phyloP scores from a whole-genome alignment of 2,329 filamentous ascomycete genomes.

The Cephalotrichum gorgonifer region DNA sequence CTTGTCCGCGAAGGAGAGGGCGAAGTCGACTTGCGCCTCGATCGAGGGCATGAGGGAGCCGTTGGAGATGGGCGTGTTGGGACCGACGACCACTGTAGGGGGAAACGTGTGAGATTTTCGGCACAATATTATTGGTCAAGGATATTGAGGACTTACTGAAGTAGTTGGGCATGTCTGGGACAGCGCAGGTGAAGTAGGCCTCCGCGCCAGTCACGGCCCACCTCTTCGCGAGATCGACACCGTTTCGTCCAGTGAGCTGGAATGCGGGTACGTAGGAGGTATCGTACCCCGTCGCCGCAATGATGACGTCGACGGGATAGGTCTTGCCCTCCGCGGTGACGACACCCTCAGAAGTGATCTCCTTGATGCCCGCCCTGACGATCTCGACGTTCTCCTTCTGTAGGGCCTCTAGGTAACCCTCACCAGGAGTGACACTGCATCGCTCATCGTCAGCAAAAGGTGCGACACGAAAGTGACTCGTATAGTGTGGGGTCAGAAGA shows the following conservation, averaged over 20 bases:
- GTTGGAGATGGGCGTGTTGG: slow-evolving; percentile 35
- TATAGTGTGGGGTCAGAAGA: neutral
- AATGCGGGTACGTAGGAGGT: slow-evolving; percentile 3
- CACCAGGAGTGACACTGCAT: slow-evolving; percentile 10
- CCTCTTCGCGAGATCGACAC: slow-evolving; percentile 7
- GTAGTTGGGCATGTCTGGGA: slow-evolving; percentile 11
- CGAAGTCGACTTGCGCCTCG: slow-evolving; percentile 22
- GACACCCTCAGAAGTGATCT: slow-evolving; percentile 18
- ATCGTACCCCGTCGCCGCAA: slow-evolving; percentile 20
- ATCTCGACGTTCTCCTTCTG: slow-evolving; percentile 14
- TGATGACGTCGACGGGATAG: slow-evolving; percentile 19
- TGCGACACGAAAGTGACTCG: neutral
- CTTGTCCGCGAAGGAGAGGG: slow-evolving; percentile 14
- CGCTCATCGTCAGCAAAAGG: neutral
- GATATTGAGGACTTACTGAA: slow-evolving; percentile 7
- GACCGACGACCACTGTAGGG: slow-evolving; percentile 22
- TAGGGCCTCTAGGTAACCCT: slow-evolving; percentile 18
- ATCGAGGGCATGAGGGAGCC: slow-evolving; percentile 4
- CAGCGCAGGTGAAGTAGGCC: slow-evolving; percentile 9
- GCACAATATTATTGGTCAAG: neutral
- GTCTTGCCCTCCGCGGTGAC: slow-evolving; percentile 14
- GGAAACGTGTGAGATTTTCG: neutral
- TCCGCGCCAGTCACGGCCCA: slow-evolving; percentile 4
- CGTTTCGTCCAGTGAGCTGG: slow-evolving; percentile 20
- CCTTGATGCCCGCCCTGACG: slow-evolving; percentile 11